Percentiles rank a stretch among this genome's conserved stretches.
Evolutionary conservation across 2,329 filamentous ascomycete species (phyloP).

Genomic region (Aspergillus sergii): DNA sequence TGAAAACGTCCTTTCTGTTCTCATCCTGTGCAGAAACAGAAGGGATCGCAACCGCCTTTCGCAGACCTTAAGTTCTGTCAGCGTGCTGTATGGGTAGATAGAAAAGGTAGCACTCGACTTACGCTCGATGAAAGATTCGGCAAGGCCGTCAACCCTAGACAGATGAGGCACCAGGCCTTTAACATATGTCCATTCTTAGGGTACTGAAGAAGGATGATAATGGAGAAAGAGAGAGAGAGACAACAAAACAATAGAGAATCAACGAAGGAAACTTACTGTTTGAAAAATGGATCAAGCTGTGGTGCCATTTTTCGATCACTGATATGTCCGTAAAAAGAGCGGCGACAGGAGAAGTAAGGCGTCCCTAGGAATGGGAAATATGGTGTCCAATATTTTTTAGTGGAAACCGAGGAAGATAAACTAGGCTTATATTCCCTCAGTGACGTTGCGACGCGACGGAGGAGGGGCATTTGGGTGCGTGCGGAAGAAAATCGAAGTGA

Average conservation of each 20-base stretch:
- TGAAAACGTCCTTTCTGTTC: conserved; percentile 86
- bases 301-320: conserved; percentile 74
- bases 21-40: conserved; percentile 92
- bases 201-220: background rate
- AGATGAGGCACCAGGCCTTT: conserved; percentile 10
- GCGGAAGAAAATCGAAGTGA: conserved; percentile 16
- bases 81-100: conserved; percentile 10
- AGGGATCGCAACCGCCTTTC: conserved; percentile 92
- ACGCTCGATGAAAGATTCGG: conserved; percentile 84
- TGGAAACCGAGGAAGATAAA: conserved; percentile 9
- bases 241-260: background rate
- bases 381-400: conserved; percentile 8
- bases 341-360: conserved; percentile 25
- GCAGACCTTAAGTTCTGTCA: conserved; percentile 54
- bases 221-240: background rate
- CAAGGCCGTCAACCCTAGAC: conserved; percentile 69
- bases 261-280: conserved; percentile 57
- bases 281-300: conserved; percentile 88
- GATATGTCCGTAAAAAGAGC: conserved; percentile 50
- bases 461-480: conserved; percentile 37
- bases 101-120: conserved; percentile 24
- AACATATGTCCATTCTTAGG: background rate
- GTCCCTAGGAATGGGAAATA: conserved; percentile 9
- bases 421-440: conserved; percentile 22
- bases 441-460: conserved; percentile 30